phyloP scores from a whole-genome alignment of 192 early-diverging fungal genomes.

The Linnemannia zychae region DNA sequence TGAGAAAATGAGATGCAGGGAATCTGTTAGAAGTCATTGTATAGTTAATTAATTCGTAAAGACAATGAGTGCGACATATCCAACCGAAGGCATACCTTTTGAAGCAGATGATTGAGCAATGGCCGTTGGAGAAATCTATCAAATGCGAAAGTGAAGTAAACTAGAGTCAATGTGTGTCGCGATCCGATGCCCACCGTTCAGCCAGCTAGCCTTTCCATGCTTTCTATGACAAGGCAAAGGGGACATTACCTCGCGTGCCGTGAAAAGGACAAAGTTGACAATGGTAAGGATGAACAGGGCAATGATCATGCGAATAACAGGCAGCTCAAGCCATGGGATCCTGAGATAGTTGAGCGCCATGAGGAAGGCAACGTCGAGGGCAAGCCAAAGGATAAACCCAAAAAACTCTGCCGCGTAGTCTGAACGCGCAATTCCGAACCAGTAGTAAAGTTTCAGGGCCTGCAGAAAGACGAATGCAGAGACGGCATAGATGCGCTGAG shows the following conservation, averaged over 20 bases:
- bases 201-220: neutral
- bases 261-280: conserved; percentile 51
- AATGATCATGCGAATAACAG: conserved; percentile 37
- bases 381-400: conserved; percentile 57
- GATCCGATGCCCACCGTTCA: neutral
- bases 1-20: neutral
- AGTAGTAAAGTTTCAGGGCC: conserved; percentile 54
- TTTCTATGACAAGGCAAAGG: neutral
- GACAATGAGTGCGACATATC: neutral
- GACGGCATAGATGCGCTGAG: conserved; percentile 57
- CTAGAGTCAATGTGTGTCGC: neutral
- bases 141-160: too few relatives aligned
- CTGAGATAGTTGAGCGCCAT: conserved; percentile 50
- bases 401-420: conserved; percentile 57
- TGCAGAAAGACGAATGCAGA: conserved; percentile 58
- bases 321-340: conserved; percentile 67
- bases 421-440: conserved; percentile 31
- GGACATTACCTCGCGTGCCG: conserved; percentile 27
- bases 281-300: conserved; percentile 31
- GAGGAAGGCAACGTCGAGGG: conserved; percentile 54
- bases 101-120: conserved; percentile 34
- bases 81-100: conserved; percentile 15
- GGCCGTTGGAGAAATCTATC: conserved; percentile 25
- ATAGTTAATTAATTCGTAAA: neutral
- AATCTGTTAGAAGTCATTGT: neutral